A percentile compares a stretch with the other conserved stretches of the same genome.
Evolutionary conservation across 2,329 filamentous ascomycete genomes (phyloP).

Genomic region (Camillea tinctor): DNA sequence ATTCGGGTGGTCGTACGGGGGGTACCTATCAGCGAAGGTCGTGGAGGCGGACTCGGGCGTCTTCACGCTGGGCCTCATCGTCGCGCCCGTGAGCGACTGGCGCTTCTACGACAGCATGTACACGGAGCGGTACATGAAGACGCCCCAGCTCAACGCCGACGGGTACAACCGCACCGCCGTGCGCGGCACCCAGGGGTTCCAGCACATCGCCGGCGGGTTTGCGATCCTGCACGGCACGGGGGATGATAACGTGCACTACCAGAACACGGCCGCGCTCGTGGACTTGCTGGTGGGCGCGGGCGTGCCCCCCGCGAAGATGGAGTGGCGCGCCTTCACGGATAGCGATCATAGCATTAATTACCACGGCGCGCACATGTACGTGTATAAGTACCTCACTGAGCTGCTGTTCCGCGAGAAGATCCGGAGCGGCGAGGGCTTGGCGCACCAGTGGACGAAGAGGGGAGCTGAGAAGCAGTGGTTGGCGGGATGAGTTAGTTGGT

Average conservation of each 20-base stretch:
- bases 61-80: slow-evolving; percentile 63
- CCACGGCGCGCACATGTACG: slow-evolving; percentile 51
- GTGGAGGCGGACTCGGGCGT: slow-evolving; percentile 60
- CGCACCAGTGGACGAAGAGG: slow-evolving; percentile 31
- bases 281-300: slow-evolving; percentile 60
- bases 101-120: slow-evolving; percentile 71
- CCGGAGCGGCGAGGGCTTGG: slow-evolving; percentile 16
- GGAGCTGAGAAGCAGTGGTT: slow-evolving; percentile 9
- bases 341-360: slow-evolving; percentile 62
- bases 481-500: neutral
- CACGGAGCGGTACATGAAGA: slow-evolving; percentile 73
- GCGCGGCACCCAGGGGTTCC: slow-evolving; percentile 58
- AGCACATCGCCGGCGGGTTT: slow-evolving; percentile 58
- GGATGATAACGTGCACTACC: slow-evolving; percentile 72
- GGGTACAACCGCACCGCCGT: slow-evolving; percentile 64
- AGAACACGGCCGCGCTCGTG: slow-evolving; percentile 61
- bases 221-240: slow-evolving; percentile 65
- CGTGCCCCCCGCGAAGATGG: slow-evolving; percentile 60
- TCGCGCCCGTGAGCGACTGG: slow-evolving; percentile 67
- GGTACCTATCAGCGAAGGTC: slow-evolving; percentile 65
- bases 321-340: slow-evolving; percentile 65
- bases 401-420: slow-evolving; percentile 60
- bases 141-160: slow-evolving; percentile 50
- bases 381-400: slow-evolving; percentile 63
- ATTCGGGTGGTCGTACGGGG: slow-evolving; percentile 69